phyloP scores from a whole-genome alignment of 2,329 filamentous ascomycete species.

The Xylariomycetidae sp. region DNA sequence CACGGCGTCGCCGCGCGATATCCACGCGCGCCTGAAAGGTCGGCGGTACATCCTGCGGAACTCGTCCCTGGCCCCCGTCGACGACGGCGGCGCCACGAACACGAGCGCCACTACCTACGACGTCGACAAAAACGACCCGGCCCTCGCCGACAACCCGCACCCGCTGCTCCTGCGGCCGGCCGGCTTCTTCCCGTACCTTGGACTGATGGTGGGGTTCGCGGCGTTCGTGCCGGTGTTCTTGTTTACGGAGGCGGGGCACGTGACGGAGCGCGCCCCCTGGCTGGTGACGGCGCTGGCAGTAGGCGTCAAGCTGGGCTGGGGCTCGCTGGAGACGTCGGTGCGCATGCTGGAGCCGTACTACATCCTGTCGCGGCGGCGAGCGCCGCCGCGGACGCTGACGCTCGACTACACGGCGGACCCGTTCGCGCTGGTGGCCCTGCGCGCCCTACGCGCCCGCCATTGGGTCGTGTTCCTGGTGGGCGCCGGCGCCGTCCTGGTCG shows the following conservation, averaged over 20 bases:
- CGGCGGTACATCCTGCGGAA: conserved; percentile 65
- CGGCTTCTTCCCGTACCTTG: conserved; percentile 56
- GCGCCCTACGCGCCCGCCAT: conserved; percentile 58
- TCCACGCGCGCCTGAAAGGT: conserved; percentile 60
- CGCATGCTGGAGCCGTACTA: conserved; percentile 73
- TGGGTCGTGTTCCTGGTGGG: conserved; percentile 62
- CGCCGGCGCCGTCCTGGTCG: conserved; percentile 64
- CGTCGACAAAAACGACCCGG: conserved; percentile 40
- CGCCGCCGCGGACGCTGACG: conserved; percentile 58
- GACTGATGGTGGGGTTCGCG: conserved; percentile 50
- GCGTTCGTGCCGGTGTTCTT: conserved; percentile 55
- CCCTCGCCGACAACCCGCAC: conserved; percentile 56
- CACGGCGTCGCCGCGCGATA: conserved; percentile 57
- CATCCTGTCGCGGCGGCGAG: conserved; percentile 59
- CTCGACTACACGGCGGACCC: conserved; percentile 70
- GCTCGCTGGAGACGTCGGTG: conserved; percentile 60
- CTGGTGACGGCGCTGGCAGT: conserved; percentile 61
- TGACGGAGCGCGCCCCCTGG: conserved; percentile 60
- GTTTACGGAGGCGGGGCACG: conserved; percentile 47
- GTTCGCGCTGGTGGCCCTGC: conserved; percentile 58
- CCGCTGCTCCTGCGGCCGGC: conserved; percentile 60
- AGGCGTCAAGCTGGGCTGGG: conserved; percentile 62
- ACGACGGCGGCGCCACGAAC: conserved; percentile 36
- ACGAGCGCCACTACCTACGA: conserved; percentile 40
- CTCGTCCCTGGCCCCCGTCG: conserved; percentile 62